Evolutionary conservation across 2,329 filamentous ascomycete species (phyloP), one percentile per base, ranked within the genome.

Genomic region (Myriosclerotinia scirpicola): DNA sequence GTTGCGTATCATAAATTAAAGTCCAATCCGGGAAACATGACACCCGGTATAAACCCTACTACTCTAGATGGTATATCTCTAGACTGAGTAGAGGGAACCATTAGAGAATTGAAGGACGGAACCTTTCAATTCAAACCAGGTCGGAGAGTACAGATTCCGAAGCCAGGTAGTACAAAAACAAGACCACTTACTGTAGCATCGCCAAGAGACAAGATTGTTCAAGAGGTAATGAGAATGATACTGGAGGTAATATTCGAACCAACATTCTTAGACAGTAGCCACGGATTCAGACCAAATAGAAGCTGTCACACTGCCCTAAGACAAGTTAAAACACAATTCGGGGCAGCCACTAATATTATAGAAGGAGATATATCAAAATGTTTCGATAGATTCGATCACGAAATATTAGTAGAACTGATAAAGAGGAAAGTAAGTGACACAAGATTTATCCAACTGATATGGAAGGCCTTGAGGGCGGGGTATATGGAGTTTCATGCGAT

Each of bases 331-430:
- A 22, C 17, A 5, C 17, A 54, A 54, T 54, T 54, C 26, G 52
- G 17, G 14, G 26, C 12, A 14, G 52, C 52, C 6, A 54, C 17
- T 7, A 22, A 3, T 6, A 22, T 54, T 30, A 54, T 54, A 26
- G 52, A 54, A 54, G 52, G 52, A 30, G 52, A 54, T 26, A 54
- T 54, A 54, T 54, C 52, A 14, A 54, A 54, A 26, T 15, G 52
- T 54, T 54, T 54, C 26, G 52, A 54, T 34, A 30, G 20, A 5
- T 22, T 54, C 17, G 52, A 54, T 26, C 52, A 54, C 14, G 22
- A 54, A 4, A 54, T 22, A 54, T 54, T 54, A 30, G 26, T 54
- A 30, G 52, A 54, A 30, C 17, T 54, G 11, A 22, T 54, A 54
- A 54, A 30, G 6, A 22, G 17, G 26, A 54, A 26, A 26, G 22